Base-by-base conservation (phyloP, 2,329 filamentous ascomycete species). In the Beauveria sp. region DNA sequence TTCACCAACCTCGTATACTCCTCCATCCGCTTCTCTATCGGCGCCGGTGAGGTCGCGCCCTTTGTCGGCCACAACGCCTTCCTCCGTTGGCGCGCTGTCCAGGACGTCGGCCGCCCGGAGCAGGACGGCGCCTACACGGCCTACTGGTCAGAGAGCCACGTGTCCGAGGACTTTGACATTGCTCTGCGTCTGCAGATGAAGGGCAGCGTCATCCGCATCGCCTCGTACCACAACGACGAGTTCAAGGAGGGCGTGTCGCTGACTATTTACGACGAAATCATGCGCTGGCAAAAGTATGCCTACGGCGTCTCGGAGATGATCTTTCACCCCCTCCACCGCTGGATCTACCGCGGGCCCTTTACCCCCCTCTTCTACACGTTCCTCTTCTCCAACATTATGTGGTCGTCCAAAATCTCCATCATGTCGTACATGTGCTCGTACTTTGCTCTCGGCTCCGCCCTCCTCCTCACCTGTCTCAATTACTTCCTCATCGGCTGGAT, bases 1-100 rank as follows among this genome's bases (percentile, higher is more conserved):
- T 91, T 92, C 75, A 92, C 89, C 47, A 86, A 91, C 68, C 80
- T 92, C 56, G 84, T 92, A 66, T 92, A 91, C 75, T 86, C 84
- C 0, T 83, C 86, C 40, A 91, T 91, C 67, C 79, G 82, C 28
- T 91, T 86, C 68, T 83, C 85, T 22, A 87, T 91, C 30, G 83
- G 84, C 7, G 87, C 84, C 55, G 89, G 89, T 5, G 89, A 92
- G 58, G 83, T 88, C 7, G 85, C 88, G 0, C 88, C 87, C 0
- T 91, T 91, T 66, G 89, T 91, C 63, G 89, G 89, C 0, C 89
- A 91, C 76, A 91, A 91, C 68, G 88, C 89, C 1, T 84, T 91
- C 63, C 76, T 91, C 16, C 81, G 89, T 24, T 91, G 89, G 89
- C 68, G 68, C 34, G 73, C 74, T 22, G 61, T 76, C 18, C 74